Base-by-base conservation (phyloP, 2,329 filamentous ascomycete species). In the Cladosporium sp. region DNA sequence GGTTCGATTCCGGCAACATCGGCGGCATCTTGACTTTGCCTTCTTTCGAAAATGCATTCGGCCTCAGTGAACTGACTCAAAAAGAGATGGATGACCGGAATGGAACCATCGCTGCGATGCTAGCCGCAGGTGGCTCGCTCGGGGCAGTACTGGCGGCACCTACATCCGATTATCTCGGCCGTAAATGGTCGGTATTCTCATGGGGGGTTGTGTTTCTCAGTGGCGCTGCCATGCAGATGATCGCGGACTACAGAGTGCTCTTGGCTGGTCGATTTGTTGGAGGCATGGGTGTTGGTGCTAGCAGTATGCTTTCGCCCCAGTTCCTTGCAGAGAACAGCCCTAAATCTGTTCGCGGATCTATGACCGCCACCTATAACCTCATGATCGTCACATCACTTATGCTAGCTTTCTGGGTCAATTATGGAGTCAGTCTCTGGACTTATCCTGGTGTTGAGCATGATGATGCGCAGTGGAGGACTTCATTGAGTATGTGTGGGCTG, bases 1-100 rank as follows among this genome's bases (percentile, higher is more conserved):
- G 67, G 7, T 69, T 69, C 66, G 67, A 69, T 28, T 66, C 66
- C n/a, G 67, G 67, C 3, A 69, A 69, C 21, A 69, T 69, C 23
- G 67, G 67, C 31, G 67, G 67, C 11, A 69, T 69, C 33, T 52
- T 69, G 29, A 67, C 66, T 11, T 52, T 69, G 18, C 67, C 67
- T 49, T 69, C 67, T 5, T 69, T 69, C 44, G 67, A 69, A n/a
- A 66, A 67, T 66, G 66, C 67, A 23, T 69, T 69, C 52, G 66
- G 49, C 8, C 67, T 69, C 14, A 66, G 21, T 16, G 50, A 58
- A n/a, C 29, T 69, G 18, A 59, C 67, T 16, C 67, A 67, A 26
- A 44, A 31, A 18, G 58, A 61, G 58, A 29, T 61, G 26, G 58
- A 61, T 31, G 58, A 50, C 58, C 58, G 31, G 29, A 40, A 68